Evolutionary conservation across 2,329 filamentous ascomycete genomes (phyloP).

Genomic region (Simplicillium sp.): DNA sequence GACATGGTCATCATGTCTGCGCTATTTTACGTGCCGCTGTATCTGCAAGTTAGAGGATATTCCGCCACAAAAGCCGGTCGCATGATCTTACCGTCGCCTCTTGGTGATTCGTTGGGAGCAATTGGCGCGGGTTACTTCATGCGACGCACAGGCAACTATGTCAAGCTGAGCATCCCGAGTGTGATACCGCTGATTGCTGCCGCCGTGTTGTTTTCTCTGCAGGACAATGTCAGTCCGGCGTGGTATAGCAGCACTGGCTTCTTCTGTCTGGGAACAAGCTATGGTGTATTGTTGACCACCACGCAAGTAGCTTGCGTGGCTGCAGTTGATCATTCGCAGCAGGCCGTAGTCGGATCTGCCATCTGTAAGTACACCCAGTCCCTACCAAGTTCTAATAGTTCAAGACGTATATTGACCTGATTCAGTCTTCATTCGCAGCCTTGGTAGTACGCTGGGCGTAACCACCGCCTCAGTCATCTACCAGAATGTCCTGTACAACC

Average conservation of each 20-base stretch:
- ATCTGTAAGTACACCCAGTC: slow-evolving; percentile 40
- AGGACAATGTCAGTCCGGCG: slow-evolving; percentile 21
- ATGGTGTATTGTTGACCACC: slow-evolving; percentile 72
- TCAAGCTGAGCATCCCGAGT: slow-evolving; percentile 40
- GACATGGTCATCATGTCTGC: slow-evolving; percentile 67
- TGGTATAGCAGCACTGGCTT: slow-evolving; percentile 61
- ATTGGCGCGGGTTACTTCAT: slow-evolving; percentile 65
- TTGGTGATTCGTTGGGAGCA: slow-evolving; percentile 63
- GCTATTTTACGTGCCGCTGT: slow-evolving; percentile 75
- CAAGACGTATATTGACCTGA: not conserved
- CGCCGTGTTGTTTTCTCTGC: too few species aligned
- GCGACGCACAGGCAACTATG: slow-evolving; percentile 68
- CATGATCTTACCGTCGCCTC: slow-evolving; percentile 62
- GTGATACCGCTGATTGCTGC: slow-evolving; percentile 20
- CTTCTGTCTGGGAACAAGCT: slow-evolving; percentile 61
- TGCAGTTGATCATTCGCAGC: slow-evolving; percentile 71
- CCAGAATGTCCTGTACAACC: slow-evolving; percentile 65
- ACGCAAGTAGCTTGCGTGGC: slow-evolving; percentile 75
- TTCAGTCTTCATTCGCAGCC: slow-evolving; percentile 30
- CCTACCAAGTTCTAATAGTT: not conserved
- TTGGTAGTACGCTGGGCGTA: slow-evolving; percentile 39
- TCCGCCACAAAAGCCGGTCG: slow-evolving; percentile 62
- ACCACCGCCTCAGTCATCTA: slow-evolving; percentile 65
- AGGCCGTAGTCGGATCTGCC: slow-evolving; percentile 79
- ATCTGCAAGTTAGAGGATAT: slow-evolving; percentile 67